Percentiles rank a stretch among this genome's conserved stretches.
phyloP scores from a whole-genome alignment of 352 stramenopile genomes.

The Pythium monospermum region DNA sequence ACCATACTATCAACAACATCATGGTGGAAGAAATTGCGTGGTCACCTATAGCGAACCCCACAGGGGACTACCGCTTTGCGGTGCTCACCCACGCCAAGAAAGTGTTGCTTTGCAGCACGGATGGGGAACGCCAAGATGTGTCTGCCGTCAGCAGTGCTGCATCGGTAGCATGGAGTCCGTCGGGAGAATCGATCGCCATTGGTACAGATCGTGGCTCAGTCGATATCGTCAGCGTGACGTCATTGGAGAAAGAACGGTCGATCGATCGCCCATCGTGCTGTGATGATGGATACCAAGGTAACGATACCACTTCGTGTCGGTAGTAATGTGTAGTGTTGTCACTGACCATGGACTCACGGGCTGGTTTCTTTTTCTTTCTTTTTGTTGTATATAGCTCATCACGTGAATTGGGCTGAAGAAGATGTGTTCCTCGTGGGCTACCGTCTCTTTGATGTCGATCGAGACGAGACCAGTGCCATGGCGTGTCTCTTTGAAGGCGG shows the following conservation, averaged over 20 bases:
- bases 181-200: constrained; percentile 38
- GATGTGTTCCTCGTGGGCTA: constrained; percentile 63
- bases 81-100: constrained; percentile 39
- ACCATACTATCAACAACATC: constrained; percentile 32
- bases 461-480: constrained; percentile 45
- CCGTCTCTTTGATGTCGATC: constrained; percentile 40
- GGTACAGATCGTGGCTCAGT: constrained; percentile 32
- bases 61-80: constrained; percentile 21
- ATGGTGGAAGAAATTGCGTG: constrained; percentile 46
- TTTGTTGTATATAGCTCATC: constrained; percentile 33
- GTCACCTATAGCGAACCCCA: constrained; percentile 23
- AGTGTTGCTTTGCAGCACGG: constrained; percentile 34
- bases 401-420: constrained; percentile 72
- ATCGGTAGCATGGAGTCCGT: constrained; percentile 42
- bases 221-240: constrained; percentile 27
- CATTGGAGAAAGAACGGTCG: constrained; percentile 25
- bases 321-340: too few species aligned
- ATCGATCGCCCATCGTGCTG: constrained; percentile 40
- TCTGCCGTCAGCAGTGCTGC: constrained; percentile 5
- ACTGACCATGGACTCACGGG: too few species aligned
- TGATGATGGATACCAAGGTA: constrained; percentile 30
- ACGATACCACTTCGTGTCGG: too few species aligned
- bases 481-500: constrained; percentile 56
- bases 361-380: not conserved
- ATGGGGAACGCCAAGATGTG: constrained; percentile 22